Evolutionary conservation across 2,329 filamentous ascomycete genomes (phyloP), one percentile per base, ranked within the genome.

Genomic region (Paracoccidioides lutzii): DNA sequence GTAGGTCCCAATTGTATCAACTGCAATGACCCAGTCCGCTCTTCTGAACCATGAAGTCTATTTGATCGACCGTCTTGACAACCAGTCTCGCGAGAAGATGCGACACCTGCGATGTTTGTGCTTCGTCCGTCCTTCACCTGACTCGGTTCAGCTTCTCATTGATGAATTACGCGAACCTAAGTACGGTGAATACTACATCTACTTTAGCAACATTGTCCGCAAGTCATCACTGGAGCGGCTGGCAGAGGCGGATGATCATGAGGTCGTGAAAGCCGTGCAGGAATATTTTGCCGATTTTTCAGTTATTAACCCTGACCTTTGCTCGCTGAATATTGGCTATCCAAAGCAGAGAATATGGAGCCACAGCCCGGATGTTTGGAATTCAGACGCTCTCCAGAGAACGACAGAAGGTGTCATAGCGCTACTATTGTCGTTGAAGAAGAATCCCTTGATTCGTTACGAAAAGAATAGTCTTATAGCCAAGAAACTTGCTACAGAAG

Each of bases 281-380:
- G 93, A 98, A 72, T 88, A 95, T 69, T 98, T 97, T 70, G 90
- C 91, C 59, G 93, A 98, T 69, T 98, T 91, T 67, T 81, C 93
- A 48, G 90, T 96, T 66, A 83, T 97, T 67, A 98, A 98, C 66
- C 88, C 90, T 0, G 94, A 98, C 65, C 77, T 98, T 0, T 94
- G 93, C 70, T 88, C 88, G 4, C 74, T 96, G 54, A 83, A 85
- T 58, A 73, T 95, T 42, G 78, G 79, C 3, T 83, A 83, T 58
- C 88, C 88, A 3, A 78, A 82, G 57, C 82, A 87, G 63, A 79
- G 85, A 58, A 79, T 95, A 73, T 96, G 90, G 90, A 85, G 85
- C 55, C 78, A 81, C 37, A 85, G 77, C 57, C 84, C 91, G 0
- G 91, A 98, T 66, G 77, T 84, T 58, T 98, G 93, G 93, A 91